Percentiles rank a stretch among this genome's conserved stretches.
Conservation (phyloP, 371 early-diverging fungal species). For the Mucor indicus region DNA sequence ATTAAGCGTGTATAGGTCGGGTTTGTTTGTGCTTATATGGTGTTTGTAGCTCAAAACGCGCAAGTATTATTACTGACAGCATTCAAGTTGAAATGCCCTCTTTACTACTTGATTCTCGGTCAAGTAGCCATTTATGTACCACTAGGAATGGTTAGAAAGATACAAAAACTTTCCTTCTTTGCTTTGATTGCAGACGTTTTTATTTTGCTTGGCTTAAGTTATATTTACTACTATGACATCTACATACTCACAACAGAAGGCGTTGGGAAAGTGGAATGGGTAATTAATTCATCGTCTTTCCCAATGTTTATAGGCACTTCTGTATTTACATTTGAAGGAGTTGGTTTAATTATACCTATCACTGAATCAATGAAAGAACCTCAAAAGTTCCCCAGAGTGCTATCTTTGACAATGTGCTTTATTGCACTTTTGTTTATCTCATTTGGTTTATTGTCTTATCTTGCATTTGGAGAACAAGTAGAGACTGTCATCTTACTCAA, state of each 20-base stretch:
- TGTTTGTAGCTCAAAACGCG: constrained; percentile 82
- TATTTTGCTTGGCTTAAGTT: constrained; percentile 75
- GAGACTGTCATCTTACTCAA: constrained; percentile 80
- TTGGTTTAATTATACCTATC: constrained; percentile 73
- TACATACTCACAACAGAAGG: constrained; percentile 59
- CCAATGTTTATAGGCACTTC: constrained; percentile 85
- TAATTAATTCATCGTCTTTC: constrained; percentile 59
- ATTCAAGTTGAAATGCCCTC: constrained; percentile 24
- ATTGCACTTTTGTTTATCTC: constrained; percentile 71
- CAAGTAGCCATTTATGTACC: constrained; percentile 79
- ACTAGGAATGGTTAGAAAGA: constrained; percentile 77
- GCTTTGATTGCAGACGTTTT: constrained; percentile 84
- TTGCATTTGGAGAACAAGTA: constrained; percentile 76
- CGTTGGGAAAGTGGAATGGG: constrained; percentile 49
- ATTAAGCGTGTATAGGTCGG: too few relatives aligned
- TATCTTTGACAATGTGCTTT: constrained; percentile 66
- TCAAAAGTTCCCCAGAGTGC: constrained; percentile 68
- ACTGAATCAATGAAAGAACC: constrained; percentile 81
- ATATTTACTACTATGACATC: constrained; percentile 80
- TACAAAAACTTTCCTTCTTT: constrained; percentile 75
- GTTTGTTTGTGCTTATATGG: constrained; percentile 86
- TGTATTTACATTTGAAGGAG: constrained; percentile 88
- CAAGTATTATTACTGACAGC: constrained; percentile 65
- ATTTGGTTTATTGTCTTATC: constrained; percentile 73
- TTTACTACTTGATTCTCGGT: constrained; percentile 55